Evolutionary conservation across 106 monocot genomes (phyloP).

Genomic region (Agapanthus africanus): DNA sequence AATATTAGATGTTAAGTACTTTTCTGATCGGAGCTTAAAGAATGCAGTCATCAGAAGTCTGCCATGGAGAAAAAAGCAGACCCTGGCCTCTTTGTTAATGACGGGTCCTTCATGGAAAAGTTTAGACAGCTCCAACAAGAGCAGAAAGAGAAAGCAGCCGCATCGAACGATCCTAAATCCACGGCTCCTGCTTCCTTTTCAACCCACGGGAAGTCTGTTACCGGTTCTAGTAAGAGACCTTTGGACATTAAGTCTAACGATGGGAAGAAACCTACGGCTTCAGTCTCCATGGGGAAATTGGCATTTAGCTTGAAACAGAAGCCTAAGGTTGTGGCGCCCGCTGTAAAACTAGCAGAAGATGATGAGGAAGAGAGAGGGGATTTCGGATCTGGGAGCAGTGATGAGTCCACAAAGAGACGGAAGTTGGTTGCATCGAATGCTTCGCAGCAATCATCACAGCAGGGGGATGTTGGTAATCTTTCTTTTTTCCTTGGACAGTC

Average conservation of each 20-base stretch:
- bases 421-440: conserved; percentile 28
- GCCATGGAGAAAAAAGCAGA: conserved; percentile 31
- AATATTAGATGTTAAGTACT: too few species aligned
- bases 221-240: conserved; percentile 44
- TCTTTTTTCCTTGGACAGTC: not conserved
- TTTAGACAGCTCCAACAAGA: conserved; percentile 63
- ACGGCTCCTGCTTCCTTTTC: too few species aligned
- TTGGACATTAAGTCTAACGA: conserved; percentile 46
- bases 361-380: conserved; percentile 69
- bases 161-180: not conserved
- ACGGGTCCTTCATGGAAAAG: conserved; percentile 73
- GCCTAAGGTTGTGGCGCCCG: conserved; percentile 57
- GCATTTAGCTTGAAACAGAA: conserved; percentile 97
- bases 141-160: conserved; percentile 22
- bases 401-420: conserved; percentile 53
- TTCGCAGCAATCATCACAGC: conserved; percentile 16
- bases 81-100: conserved; percentile 54
- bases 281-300: conserved; percentile 52
- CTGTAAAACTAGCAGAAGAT: conserved; percentile 59
- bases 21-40: conserved; percentile 33
- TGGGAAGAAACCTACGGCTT: conserved; percentile 29
- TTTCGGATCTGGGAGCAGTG: conserved; percentile 16
- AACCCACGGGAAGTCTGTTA: conserved; percentile 14
- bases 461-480: conserved; percentile 62
- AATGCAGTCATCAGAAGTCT: conserved; percentile 10